A percentile compares a stretch with the other conserved stretches of the same genome.
phyloP scores from a whole-genome alignment of 306 rosid genomes.

The Cucumis melo region DNA sequence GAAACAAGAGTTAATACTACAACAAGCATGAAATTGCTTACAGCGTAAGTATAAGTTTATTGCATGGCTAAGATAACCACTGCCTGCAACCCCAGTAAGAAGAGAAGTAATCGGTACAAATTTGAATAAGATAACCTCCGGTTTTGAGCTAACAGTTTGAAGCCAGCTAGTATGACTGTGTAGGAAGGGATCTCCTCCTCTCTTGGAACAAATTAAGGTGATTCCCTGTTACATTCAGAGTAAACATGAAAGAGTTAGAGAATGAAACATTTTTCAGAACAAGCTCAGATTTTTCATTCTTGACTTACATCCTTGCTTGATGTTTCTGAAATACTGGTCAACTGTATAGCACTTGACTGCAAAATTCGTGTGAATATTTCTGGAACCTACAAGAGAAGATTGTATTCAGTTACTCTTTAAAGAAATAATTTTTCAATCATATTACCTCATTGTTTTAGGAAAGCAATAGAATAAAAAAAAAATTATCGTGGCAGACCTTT shows the following conservation, averaged over 20 bases:
- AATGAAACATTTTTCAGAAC: neutral
- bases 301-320: conserved; percentile 93
- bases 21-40: conserved; percentile 22
- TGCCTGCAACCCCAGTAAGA: conserved; percentile 86
- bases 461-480: conserved; percentile 3
- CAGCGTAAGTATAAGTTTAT: conserved; percentile 92
- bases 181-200: conserved; percentile 76
- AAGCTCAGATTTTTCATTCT: neutral
- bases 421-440: neutral
- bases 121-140: conserved; percentile 67
- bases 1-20: neutral
- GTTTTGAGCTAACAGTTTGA: conserved; percentile 68
- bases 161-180: conserved; percentile 79
- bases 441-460: neutral
- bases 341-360: conserved; percentile 73
- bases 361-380: conserved; percentile 75
- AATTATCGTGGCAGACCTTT: conserved; percentile 41
- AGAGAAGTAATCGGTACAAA: conserved; percentile 87
- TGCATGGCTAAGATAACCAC: conserved; percentile 97
- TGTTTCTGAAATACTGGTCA: conserved; percentile 68
- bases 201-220: conserved; percentile 52
- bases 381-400: conserved; percentile 47
- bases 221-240: conserved; percentile 47
- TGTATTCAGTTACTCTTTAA: neutral
- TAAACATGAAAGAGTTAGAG: neutral